phyloP scores from a whole-genome alignment of 176 grass and related monocot genomes.

The Zoysia pacifica region DNA sequence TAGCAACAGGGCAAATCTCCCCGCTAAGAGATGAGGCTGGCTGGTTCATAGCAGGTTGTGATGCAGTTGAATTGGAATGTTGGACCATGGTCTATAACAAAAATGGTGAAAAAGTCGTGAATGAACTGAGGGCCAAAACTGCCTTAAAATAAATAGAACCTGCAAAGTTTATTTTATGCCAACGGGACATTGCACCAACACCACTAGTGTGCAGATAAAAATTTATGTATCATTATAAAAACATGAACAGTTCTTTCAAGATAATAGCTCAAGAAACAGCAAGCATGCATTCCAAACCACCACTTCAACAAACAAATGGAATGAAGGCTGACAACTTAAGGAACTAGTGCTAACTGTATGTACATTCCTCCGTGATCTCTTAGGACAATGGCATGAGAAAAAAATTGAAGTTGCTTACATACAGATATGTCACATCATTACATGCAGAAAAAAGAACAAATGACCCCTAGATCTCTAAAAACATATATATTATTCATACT shows the following conservation, averaged over 20 bases:
- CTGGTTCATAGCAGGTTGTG: conserved; percentile 48
- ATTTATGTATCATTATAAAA: conserved; percentile 15
- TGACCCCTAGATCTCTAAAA: not conserved
- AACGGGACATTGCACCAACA: not conserved
- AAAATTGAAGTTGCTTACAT: too few relatives aligned
- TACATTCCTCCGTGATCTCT: too few relatives aligned
- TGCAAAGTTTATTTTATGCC: not conserved
- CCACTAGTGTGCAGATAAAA: not conserved
- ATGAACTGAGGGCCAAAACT: conserved; percentile 12
- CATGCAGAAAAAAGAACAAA: not conserved
- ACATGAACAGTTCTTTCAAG: conserved; percentile 27
- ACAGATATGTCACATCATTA: not conserved
- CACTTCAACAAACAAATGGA: too few relatives aligned
- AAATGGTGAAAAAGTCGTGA: conserved; percentile 18
- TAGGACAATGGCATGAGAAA: too few relatives aligned
- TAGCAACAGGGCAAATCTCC: conserved; percentile 63
- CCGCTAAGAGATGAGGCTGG: conserved; percentile 58
- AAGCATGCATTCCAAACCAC: too few relatives aligned
- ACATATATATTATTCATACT: not conserved
- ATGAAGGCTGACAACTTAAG: too few relatives aligned
- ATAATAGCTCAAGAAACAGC: not conserved
- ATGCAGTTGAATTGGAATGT: conserved; percentile 33
- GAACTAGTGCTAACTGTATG: too few relatives aligned
- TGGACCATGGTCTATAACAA: conserved; percentile 44
- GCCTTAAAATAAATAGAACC: conserved; percentile 15